A percentile compares a stretch with the other conserved stretches of the same genome.
These are phyloP conservation scores for Themeda triandra DNA, from an alignment of 176 grass and related monocot species.

Conservation along the genomic window DNA sequence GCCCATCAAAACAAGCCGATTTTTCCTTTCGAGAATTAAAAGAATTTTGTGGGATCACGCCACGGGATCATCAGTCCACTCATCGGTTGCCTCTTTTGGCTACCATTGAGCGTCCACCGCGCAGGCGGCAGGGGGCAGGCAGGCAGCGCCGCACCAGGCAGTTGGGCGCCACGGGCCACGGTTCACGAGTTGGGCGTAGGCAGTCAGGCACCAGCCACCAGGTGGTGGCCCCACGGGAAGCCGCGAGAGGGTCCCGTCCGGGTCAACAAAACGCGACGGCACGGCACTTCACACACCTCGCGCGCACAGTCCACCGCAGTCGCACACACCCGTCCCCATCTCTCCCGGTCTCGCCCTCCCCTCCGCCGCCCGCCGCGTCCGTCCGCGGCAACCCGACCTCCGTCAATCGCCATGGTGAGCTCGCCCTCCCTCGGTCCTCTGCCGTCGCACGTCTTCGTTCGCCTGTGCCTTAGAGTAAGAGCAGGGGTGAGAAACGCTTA, in stretches of 20 bases:
- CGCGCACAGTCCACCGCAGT: not conserved
- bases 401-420: constrained; percentile 38
- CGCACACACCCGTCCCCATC: constrained; percentile 16
- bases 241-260: not conserved
- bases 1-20: not conserved
- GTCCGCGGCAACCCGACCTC: not conserved
- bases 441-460: not conserved
- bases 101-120: too few species aligned
- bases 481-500: not conserved
- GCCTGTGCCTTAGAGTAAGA: not conserved
- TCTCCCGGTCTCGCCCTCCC: not conserved
- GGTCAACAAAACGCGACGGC: constrained; percentile 3
- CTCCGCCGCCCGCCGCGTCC: constrained; percentile 11
- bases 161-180: too few species aligned
- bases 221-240: not conserved
- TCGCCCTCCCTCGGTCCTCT: not conserved
- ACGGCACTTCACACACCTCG: not conserved
- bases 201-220: not conserved
- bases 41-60: too few species aligned
- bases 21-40: not conserved
- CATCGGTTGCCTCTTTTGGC: too few species aligned
- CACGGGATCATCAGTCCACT: not conserved
- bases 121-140: not conserved
- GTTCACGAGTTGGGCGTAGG: not conserved
- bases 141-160: too few species aligned